These are phyloP conservation scores for Aspergillus diversus DNA, from an alignment of 495 filamentous ascomycete species.

Conservation along the genomic window DNA sequence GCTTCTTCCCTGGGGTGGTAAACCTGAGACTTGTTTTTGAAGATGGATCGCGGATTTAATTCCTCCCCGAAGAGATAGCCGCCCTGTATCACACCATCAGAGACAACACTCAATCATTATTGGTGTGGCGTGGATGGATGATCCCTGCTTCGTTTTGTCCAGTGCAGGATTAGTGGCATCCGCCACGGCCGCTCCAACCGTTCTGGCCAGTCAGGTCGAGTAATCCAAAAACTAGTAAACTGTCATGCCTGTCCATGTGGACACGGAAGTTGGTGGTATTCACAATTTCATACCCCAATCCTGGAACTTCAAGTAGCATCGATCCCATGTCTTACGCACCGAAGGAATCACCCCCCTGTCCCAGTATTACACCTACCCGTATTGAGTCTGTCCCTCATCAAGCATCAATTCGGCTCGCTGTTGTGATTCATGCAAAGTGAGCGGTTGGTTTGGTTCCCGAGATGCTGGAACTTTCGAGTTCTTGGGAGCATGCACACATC, in stretches of 20 bases:
- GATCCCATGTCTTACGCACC: too few species aligned
- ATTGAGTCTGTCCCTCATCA: too few species aligned
- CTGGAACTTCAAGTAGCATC: background rate
- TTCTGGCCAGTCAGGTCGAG: background rate
- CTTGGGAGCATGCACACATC: too few species aligned
- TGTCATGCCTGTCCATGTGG: slow-evolving; percentile 6
- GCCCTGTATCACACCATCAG: slow-evolving; percentile 1
- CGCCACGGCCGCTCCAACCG: background rate
- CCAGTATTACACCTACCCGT: too few species aligned
- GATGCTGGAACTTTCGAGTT: too few species aligned
- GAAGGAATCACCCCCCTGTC: too few species aligned
- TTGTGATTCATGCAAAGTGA: too few species aligned
- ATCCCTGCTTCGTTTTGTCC: slow-evolving; percentile 1
- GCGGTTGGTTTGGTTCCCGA: too few species aligned
- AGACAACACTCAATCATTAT: background rate
- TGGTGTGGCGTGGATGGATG: background rate
- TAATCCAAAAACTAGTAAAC: background rate
- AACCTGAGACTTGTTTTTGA: background rate
- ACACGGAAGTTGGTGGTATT: background rate
- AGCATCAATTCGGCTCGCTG: too few species aligned
- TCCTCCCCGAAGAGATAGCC: background rate
- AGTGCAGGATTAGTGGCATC: slow-evolving; percentile 8
- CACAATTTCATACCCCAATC: too few species aligned
- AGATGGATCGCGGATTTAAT: background rate
- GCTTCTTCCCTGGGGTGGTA: background rate